A percentile compares a stretch with the other conserved stretches of the same genome.
Evolutionary conservation across 305 asterid species (phyloP).

Genomic region (Fraxinus platypoda): DNA sequence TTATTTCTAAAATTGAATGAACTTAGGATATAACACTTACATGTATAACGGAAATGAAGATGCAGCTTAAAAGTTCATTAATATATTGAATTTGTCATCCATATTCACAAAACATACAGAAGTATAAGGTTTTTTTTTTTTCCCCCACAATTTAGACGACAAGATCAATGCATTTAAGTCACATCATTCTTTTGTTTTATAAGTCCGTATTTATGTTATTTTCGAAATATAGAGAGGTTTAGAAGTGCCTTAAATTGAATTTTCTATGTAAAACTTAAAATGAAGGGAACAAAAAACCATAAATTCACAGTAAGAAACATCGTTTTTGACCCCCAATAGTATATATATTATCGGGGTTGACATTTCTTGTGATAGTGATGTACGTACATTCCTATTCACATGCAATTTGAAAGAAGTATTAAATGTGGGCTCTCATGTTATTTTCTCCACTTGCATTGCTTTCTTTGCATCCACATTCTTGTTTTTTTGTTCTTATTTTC

Average conservation of each 20-base stretch:
- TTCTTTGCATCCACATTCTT: background rate
- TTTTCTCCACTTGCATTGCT: background rate
- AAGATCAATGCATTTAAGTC: background rate
- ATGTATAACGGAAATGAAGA: background rate
- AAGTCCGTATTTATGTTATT: too few relatives aligned
- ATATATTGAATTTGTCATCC: background rate
- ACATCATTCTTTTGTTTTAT: background rate
- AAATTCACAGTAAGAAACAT: background rate
- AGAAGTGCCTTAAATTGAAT: background rate
- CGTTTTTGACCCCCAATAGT: background rate
- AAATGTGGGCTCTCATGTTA: background rate
- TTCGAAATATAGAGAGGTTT: background rate
- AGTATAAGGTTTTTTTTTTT: too few relatives aligned
- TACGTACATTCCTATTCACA: background rate
- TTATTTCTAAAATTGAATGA: too few relatives aligned
- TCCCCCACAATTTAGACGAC: background rate
- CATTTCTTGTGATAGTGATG: background rate
- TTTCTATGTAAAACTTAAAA: too few relatives aligned
- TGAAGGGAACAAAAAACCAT: background rate
- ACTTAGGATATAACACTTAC: too few relatives aligned
- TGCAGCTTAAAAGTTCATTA: background rate
- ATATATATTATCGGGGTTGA: background rate
- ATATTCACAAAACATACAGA: background rate
- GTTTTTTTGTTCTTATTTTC: background rate
- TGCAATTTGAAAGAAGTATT: background rate